Conservation (phyloP, 129 eudicot species). For the Sambucus nigra region DNA sequence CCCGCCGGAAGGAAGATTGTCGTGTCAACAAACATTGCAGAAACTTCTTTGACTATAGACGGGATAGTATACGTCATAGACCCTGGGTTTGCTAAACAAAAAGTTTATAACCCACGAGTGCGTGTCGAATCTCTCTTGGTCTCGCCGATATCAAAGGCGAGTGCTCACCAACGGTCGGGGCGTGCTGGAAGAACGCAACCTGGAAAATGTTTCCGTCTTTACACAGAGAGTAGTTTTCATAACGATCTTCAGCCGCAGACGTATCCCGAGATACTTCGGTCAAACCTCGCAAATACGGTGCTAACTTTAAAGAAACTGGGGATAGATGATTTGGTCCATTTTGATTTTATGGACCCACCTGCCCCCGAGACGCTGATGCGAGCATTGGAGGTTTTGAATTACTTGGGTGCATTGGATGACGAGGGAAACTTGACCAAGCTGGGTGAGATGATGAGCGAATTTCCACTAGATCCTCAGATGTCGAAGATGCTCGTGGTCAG, state of each 20-base stretch:
- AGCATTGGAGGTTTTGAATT: constrained; percentile 71
- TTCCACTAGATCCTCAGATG: constrained; percentile 79
- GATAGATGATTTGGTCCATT: constrained; percentile 60
- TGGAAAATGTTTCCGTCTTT: constrained; percentile 74
- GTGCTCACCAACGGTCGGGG: constrained; percentile 82
- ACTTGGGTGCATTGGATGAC: constrained; percentile 86
- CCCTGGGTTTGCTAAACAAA: constrained; percentile 86
- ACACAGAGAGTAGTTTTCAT: constrained; percentile 64
- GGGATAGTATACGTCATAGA: constrained; percentile 80
- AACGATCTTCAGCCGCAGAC: constrained; percentile 74
- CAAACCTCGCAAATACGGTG: constrained; percentile 56
- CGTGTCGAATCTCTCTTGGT: constrained; percentile 73
- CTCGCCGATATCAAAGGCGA: constrained; percentile 83
- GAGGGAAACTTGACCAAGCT: constrained; percentile 73
- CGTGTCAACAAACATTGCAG: constrained; percentile 78
- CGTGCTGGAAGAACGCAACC: constrained; percentile 87
- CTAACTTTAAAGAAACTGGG: constrained; percentile 83
- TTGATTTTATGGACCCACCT: constrained; percentile 89
- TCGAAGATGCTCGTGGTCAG: too few species aligned
- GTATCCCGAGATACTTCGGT: constrained; percentile 71
- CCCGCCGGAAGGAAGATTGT: constrained; percentile 89
- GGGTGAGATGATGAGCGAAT: constrained; percentile 86
- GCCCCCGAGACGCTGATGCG: constrained; percentile 78
- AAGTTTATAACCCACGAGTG: constrained; percentile 70
- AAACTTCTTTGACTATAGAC: constrained; percentile 78